Evolutionary conservation across 768 basidiomycete genomes (phyloP), one percentile per base, ranked within the genome.

Genomic region (Vishniacozyma victoriae): DNA sequence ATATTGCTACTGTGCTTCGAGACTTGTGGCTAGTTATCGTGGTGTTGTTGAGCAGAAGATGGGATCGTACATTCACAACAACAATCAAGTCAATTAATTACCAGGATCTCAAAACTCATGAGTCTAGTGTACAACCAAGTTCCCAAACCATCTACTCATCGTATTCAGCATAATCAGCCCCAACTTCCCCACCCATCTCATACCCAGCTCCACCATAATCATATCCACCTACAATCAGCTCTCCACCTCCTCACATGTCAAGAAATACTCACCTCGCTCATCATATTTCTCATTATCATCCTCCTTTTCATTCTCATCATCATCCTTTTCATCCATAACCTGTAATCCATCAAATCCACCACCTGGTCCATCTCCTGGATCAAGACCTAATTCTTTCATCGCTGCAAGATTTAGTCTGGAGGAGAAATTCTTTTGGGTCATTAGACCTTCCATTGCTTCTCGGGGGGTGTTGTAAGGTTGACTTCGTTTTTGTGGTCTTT

Each of bases 371-470:
- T 23, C 47, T 12, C 41, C 50, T 14, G 49, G 27, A 14, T 51
- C 53, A 2, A 67, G 41, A 15, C n/a, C n/a, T n/a, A n/a, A n/a
- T n/a, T n/a, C n/a, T n/a, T 47, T 29, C 1, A 67, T 47, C 3
- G 53, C 55, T 38, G 47, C 59, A 33, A 57, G 64, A 39, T 67
- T 62, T 55, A 67, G 48, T 22, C 62, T 40, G 22, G 43, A 50
- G 6, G 65, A 62, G 45, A 67, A 64, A 40, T 64, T 60, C 49
- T 64, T 64, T 14, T 54, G 40, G n/a, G 44, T 46, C 3, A 55
- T 48, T 16, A 67, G 46, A 19, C 45, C 39, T 19, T 55, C 44
- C 15, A 67, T 58, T 9, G 65, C 65, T 15, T 64, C 62, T 25
- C 41, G 16, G 2, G 65, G 42, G 6, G 57, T 35, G 18, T 47